Base-by-base conservation (phyloP, 306 rosid species). In the Cicer judaicum region DNA sequence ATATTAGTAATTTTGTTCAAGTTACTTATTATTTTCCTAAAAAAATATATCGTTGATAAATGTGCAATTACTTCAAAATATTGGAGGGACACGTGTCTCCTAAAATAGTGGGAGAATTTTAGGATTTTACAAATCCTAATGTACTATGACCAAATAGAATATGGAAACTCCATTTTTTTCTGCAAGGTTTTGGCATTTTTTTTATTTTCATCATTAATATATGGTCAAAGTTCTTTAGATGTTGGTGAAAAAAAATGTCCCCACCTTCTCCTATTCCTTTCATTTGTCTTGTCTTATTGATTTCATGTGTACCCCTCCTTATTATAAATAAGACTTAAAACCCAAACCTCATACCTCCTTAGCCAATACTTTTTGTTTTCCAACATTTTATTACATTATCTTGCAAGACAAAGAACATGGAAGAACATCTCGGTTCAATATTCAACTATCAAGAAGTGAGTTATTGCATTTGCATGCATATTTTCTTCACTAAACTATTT, bases 361-460 rank as follows among this genome's bases (percentile, higher is more conserved):
- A 18, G 5, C 10, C 12, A 14, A n/a, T 0, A 64, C 12, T 48
- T 2, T 65, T 59, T 50, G 12, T 14, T 74, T 56, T 67, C 64
- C 73, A 6, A 61, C 56, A 54, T 62, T 63, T 38, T 78, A 18
- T 42, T 55, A 13, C 8, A 13, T 11, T 14, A 39, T 10, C 18
- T 15, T 39, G 43, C 82, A n/a, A 65, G 72, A 19, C 11, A 36
- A 1, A 76, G 2, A 76, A 57, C n/a, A 92, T 89, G 95, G 91
- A 93, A 72, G 80, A 84, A 5, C 63, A 84, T 7, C 50, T 88
- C 60, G 78, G 76, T 74, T 81, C 84, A 16, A 34, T 77, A 3
- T 87, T 91, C 90, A 78, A 60, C 61, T 79, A 47, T 56, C 85
- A 68, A 1, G 89, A 90, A 95, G 98, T 93, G 76, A 74, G 90